These are phyloP conservation scores for Cadophora luteo-olivacea DNA, from an alignment of 2,329 filamentous ascomycete species.

Conservation along the genomic window DNA sequence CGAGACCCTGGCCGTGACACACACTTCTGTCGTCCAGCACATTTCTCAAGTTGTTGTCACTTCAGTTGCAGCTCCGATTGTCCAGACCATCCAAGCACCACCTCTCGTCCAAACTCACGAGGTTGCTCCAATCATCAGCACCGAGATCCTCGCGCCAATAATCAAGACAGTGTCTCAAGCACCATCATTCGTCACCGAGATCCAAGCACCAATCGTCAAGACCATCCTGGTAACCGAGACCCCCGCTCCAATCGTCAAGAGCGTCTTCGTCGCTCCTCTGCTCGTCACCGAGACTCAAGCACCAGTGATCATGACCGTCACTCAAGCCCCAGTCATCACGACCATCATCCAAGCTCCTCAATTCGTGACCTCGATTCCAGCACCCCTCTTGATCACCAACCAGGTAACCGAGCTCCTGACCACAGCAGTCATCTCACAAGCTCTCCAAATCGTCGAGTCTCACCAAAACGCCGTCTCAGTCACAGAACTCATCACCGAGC, in stretches of 20 bases:
- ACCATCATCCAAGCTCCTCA: conserved; percentile 9
- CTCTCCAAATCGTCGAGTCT: conserved; percentile 12
- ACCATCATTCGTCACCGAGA: conserved; percentile 7
- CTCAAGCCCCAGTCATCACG: conserved; percentile 4
- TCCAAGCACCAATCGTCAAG: conserved; percentile 15
- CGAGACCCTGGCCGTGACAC: neutral
- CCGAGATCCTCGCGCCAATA: conserved; percentile 13
- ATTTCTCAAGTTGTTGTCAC: conserved; percentile 11
- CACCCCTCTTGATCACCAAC: conserved; percentile 5
- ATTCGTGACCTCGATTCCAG: conserved; percentile 8
- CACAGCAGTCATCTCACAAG: conserved; percentile 3
- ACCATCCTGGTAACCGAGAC: conserved; percentile 14
- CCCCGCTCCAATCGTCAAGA: conserved; percentile 13
- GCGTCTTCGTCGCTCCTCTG: conserved; percentile 9
- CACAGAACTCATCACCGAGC: conserved; percentile 12
- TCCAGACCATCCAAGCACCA: neutral
- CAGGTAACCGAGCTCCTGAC: conserved; percentile 12
- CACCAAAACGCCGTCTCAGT: conserved; percentile 12
- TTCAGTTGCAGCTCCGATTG: conserved; percentile 3
- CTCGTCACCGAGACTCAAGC: conserved; percentile 11
- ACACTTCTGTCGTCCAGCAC: conserved; percentile 9
- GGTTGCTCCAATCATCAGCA: conserved; percentile 17
- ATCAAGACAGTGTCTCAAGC: conserved; percentile 15
- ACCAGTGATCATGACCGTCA: conserved; percentile 4
- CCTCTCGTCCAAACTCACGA: conserved; percentile 13